Evolutionary conservation across 495 filamentous ascomycete species (phyloP), one percentile per base, ranked within the genome.

Genomic region (Corynascus novoguineensis): DNA sequence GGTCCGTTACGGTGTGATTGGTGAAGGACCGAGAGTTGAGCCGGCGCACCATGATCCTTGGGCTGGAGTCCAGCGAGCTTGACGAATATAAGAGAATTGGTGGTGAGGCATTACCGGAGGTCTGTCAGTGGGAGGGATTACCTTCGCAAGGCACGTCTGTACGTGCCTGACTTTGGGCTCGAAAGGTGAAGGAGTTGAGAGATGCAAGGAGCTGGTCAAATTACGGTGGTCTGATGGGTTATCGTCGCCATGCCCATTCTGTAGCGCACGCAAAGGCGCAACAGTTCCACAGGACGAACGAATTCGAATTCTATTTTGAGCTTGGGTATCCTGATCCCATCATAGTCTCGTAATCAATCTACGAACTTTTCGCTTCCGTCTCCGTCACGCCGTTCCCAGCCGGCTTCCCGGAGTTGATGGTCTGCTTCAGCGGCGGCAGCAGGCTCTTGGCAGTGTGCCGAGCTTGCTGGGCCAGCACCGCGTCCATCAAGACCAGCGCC

Each of bases 401-500:
- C 27, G 61, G 52, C 57, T 56, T 62, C 28, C 21, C 60, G 21
- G 63, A 59, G 22, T 57, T 55, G n/a, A 70, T 29, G 3, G 65
- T 66, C 59, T 65, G 66, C 65, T 72, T 73, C 48, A 83, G 67
- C 10, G 71, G 66, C 19, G 83, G 83, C 53, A 85, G 62, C 46
- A 70, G 55, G 52, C 73, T 78, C 64, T 82, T 76, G 10, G 81
- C 75, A 4, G 71, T 72, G 56, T 83, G 74, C 53, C 92, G 76
- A 15, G 87, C 84, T 69, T 87, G 85, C 78, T 98, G 92, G 49
- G 88, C 86, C 75, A 95, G 75, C 54, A 95, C 71, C n/a, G 89
- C 86, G 74, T 98, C 93, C 78, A 96, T 92, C 28, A 98, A 73
- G 10, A 92, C 88, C 55, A 97, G 72, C 12, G 90, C 83, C 9